Conservation (phyloP, 768 basidiomycete genomes). For the Lyophyllum atratum region DNA sequence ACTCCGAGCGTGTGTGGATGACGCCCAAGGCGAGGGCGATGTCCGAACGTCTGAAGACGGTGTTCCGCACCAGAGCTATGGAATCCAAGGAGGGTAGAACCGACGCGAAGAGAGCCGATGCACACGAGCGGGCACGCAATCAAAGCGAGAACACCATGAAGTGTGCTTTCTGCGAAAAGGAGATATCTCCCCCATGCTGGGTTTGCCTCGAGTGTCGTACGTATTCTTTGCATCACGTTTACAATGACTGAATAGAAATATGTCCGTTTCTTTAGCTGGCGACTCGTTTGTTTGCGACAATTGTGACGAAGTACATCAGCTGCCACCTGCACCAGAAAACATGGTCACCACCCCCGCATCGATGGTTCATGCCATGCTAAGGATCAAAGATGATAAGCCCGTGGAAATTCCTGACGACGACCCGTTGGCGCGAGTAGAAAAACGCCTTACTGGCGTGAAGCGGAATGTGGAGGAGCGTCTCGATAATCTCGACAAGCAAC, state of each 20-base stretch:
- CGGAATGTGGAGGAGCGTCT: background rate
- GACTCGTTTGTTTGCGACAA: constrained; percentile 3
- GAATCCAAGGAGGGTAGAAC: background rate
- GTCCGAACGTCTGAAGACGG: constrained; percentile 4
- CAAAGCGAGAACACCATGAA: background rate
- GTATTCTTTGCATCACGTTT: background rate
- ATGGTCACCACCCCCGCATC: background rate
- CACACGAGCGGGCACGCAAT: background rate
- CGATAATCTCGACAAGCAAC: background rate
- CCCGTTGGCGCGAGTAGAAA: background rate
- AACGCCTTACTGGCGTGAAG: background rate
- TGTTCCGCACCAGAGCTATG: background rate
- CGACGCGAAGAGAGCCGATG: background rate
- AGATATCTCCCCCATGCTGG: constrained; percentile 1
- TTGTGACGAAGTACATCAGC: background rate
- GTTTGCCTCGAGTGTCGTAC: background rate
- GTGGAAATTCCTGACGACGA: background rate
- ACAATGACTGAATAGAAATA: background rate
- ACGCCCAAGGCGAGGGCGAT: background rate
- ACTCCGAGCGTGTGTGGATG: background rate
- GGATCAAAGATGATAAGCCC: background rate
- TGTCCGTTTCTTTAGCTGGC: background rate
- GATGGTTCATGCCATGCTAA: background rate
- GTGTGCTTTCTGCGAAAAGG: background rate
- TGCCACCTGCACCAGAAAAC: background rate